Conservation (phyloP, 2,329 filamentous ascomycete genomes). For the Pyrenophora graminea region DNA sequence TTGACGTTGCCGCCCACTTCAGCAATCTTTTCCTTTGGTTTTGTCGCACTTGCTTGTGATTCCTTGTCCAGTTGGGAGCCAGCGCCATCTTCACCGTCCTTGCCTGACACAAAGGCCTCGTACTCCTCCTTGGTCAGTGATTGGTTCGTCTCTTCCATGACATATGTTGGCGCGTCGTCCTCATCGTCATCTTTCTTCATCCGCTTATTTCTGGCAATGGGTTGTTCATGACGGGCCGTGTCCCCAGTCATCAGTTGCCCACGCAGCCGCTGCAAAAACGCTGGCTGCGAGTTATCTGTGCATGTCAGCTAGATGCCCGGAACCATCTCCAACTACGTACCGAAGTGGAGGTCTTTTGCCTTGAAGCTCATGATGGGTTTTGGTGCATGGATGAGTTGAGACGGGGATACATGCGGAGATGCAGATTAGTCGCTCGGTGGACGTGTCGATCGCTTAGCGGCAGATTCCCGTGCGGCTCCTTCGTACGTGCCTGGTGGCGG, state of each 20-base stretch:
- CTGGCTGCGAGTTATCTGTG: conserved; percentile 57
- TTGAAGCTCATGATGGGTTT: conserved; percentile 59
- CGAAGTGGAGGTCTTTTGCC: conserved; percentile 71
- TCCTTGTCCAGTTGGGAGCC: conserved; percentile 8
- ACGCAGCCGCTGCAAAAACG: conserved; percentile 54
- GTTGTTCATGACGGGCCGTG: conserved; percentile 51
- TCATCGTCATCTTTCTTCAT: conserved; percentile 66
- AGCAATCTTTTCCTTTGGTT: conserved; percentile 36
- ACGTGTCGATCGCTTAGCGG: conserved; percentile 18
- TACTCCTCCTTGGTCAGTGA: conserved; percentile 59
- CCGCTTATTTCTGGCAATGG: conserved; percentile 50
- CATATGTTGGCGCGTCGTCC: conserved; percentile 75
- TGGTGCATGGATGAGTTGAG: conserved; percentile 5
- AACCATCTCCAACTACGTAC: conserved; percentile 28
- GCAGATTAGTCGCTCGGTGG: conserved; percentile 10
- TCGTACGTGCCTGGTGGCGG: background rate
- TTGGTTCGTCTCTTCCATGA: conserved; percentile 73
- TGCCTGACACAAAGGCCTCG: conserved; percentile 48
- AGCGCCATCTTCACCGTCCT: conserved; percentile 22
- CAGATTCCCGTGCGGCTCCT: conserved; percentile 16
- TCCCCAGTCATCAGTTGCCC: conserved; percentile 59
- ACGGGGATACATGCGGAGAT: conserved; percentile 2
- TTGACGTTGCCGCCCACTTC: conserved; percentile 40
- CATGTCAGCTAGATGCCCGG: conserved; percentile 41
- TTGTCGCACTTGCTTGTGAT: conserved; percentile 8